Evolutionary conservation across 768 basidiomycete species (phyloP).

Genomic region (Candolleomyces efflorescens): DNA sequence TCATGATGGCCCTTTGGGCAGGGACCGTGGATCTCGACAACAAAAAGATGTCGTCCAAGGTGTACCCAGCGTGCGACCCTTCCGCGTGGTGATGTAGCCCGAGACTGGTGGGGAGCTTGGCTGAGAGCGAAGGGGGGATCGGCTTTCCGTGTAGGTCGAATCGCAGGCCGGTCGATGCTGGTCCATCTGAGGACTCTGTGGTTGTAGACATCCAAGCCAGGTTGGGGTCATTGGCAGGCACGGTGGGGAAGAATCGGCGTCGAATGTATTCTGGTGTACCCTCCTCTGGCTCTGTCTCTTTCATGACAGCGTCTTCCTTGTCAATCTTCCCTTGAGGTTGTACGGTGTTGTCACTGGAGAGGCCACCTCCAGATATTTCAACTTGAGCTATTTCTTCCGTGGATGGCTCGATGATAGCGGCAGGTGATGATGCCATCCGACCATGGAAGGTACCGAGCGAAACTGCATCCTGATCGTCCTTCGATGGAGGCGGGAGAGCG

Average conservation of each 20-base stretch:
- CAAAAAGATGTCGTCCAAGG: constrained; percentile 78
- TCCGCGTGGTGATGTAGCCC: constrained; percentile 92
- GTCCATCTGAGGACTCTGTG: constrained; percentile 21
- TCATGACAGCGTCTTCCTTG: no score
- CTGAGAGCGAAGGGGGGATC: constrained; percentile 52
- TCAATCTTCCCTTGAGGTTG: no score
- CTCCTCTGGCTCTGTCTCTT: constrained; percentile 38
- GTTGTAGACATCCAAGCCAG: constrained; percentile 71
- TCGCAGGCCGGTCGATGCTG: constrained; percentile 43
- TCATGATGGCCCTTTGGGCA: constrained; percentile 80
- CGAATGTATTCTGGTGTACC: constrained; percentile 84
- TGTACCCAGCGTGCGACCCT: constrained; percentile 78
- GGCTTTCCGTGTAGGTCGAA: constrained; percentile 76
- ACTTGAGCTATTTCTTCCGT: neutral
- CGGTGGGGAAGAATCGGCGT: constrained; percentile 74
- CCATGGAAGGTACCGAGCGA: constrained; percentile 38
- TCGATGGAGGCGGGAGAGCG: constrained; percentile 52
- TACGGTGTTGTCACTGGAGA: no score
- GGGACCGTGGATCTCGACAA: constrained; percentile 78
- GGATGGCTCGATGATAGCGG: neutral
- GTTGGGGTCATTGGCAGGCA: constrained; percentile 62
- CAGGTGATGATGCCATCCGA: constrained; percentile 14
- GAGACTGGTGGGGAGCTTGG: constrained; percentile 71
- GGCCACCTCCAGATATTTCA: no score
- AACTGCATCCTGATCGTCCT: constrained; percentile 30